These are phyloP conservation scores for Epichloe festucae DNA, from an alignment of 2,329 filamentous ascomycete species.

Conservation along the genomic window DNA sequence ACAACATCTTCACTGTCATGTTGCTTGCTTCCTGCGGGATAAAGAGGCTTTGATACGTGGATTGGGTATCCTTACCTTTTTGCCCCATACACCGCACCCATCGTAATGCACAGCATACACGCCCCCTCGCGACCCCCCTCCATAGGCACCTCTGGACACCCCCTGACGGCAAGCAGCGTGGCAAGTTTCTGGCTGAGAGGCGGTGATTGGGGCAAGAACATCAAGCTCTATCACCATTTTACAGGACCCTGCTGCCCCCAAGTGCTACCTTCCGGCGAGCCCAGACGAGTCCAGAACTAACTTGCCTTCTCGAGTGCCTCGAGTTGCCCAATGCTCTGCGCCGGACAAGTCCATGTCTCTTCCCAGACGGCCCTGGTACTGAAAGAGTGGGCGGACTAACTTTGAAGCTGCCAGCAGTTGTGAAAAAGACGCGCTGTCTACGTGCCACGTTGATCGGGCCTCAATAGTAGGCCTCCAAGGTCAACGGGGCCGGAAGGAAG, in stretches of 20 bases:
- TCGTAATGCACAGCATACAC: constrained; percentile 16
- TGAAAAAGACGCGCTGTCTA: constrained; percentile 10
- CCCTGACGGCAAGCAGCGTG: constrained; percentile 7
- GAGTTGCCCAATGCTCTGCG: background rate
- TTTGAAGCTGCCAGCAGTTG: background rate
- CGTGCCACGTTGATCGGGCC: constrained; percentile 22
- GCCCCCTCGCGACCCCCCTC: constrained; percentile 13
- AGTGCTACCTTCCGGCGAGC: constrained; percentile 12
- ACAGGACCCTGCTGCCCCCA: constrained; percentile 8
- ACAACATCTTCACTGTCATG: constrained; percentile 16
- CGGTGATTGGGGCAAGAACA: constrained; percentile 6
- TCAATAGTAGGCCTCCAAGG: constrained; percentile 3
- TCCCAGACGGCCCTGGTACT: background rate
- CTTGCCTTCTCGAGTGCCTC: background rate
- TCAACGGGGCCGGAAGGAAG: background rate
- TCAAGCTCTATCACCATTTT: background rate
- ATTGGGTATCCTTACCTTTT: constrained; percentile 29
- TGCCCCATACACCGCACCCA: constrained; percentile 20
- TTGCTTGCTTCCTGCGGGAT: constrained; percentile 22
- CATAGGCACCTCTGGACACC: background rate
- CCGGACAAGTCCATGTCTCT: background rate
- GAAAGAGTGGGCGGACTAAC: background rate
- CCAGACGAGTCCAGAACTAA: background rate
- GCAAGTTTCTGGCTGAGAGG: constrained; percentile 14
- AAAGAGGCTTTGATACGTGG: constrained; percentile 23